Evolutionary conservation across 345 rosid genomes (phyloP).

Genomic region (Aegle marmelos): DNA sequence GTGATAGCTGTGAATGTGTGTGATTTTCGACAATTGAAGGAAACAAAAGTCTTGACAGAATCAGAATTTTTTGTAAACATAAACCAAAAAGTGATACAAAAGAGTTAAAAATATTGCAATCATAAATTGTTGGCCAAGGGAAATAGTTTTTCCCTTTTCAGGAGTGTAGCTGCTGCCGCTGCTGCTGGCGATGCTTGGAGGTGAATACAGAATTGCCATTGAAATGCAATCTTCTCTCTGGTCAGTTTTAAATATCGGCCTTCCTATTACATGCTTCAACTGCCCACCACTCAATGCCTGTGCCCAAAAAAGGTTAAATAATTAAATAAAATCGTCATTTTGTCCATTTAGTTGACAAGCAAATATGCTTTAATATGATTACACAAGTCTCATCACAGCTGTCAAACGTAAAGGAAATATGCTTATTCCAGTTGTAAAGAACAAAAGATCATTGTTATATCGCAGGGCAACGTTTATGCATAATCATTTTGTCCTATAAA

Average conservation of each 20-base stretch:
- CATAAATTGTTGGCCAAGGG: slow-evolving; percentile 59
- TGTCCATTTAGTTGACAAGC: background rate
- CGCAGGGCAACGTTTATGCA: background rate
- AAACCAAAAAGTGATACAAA: slow-evolving; percentile 40
- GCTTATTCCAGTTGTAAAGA: slow-evolving; percentile 22
- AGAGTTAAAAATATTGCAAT: slow-evolving; percentile 50
- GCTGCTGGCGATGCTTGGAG: slow-evolving; percentile 21
- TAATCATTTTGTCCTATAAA: slow-evolving; percentile 12
- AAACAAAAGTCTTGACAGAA: background rate
- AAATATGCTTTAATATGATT: background rate
- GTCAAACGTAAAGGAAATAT: background rate
- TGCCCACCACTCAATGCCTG: slow-evolving; percentile 50
- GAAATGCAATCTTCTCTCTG: slow-evolving; percentile 43
- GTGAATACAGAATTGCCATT: slow-evolving; percentile 51
- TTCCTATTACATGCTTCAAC: slow-evolving; percentile 65
- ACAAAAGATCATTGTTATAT: background rate
- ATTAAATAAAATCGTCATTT: background rate
- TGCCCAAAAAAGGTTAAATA: background rate
- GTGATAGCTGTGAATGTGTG: background rate
- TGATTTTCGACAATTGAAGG: background rate
- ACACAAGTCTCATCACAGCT: background rate
- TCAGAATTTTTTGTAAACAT: slow-evolving; percentile 31
- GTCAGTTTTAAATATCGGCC: slow-evolving; percentile 43
- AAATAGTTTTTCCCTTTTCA: slow-evolving; percentile 35
- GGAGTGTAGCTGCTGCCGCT: background rate